Base-by-base conservation (phyloP, 2,329 filamentous ascomycete species). In the Fusarium sp. region DNA sequence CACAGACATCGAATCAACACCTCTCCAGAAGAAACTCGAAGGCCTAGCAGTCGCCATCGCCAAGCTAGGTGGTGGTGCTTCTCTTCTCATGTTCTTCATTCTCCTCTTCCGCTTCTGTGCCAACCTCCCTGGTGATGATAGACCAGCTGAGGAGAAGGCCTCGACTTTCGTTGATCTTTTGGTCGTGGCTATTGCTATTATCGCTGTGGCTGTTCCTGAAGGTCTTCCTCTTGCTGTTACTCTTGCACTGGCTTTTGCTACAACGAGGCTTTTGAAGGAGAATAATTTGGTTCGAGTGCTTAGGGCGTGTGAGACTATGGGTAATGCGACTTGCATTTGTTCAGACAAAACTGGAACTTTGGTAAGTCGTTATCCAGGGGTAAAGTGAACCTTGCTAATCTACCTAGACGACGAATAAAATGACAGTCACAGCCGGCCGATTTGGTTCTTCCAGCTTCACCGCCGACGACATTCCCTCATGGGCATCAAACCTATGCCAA, bases 71-170 rank as follows among this genome's bases (percentile, higher is more conserved):
- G 93, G 93, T 77, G 89, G 85, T 53, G 93, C 93, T 47, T 93
- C 92, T 66, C 82, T 97, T 10, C 83, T 93, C 8, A 84, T 97
- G 49, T 97, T 98, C 80, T 85, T 96, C 44, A 91, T 97, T 39
- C 85, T 97, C 12, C 88, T 97, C 73, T 94, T 97, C 81, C 88
- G 93, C 74, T 98, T 97, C 76, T 83, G 95, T 10, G 93, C 90
- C 44, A 82, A 88, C 10, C 85, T 97, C 3, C 83, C 84, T 8
- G 76, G 85, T 79, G 56, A 81, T 77, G 70, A 70, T 16, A 84
- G 88, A 60, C 69, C 76, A 4, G 84, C 93, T 4, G 89, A 92
- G 4, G 79, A 89, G 55, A 97, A 97, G 81, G 94, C 92, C 2
- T 92, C 95, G 71, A 85, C 88, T 31, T 93, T 93, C 71, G 84